Evolutionary conservation across 2,329 filamentous ascomycete genomes (phyloP).

Genomic region (Aspergillus tamarii): DNA sequence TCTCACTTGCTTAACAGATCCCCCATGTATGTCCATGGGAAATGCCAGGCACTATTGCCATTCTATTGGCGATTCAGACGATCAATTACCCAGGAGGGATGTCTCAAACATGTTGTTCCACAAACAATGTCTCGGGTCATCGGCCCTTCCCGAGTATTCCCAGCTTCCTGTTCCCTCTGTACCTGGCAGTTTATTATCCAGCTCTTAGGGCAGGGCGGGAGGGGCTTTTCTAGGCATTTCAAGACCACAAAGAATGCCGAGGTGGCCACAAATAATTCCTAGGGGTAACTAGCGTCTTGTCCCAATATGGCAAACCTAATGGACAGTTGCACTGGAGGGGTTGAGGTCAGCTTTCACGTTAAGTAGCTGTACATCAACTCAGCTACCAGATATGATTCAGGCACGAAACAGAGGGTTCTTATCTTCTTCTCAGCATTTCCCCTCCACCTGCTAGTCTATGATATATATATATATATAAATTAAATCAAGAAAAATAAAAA

Average conservation of each 20-base stretch:
- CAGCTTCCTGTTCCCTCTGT: not conserved
- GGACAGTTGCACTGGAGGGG: not conserved
- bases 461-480: too few relatives aligned
- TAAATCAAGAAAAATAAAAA: too few relatives aligned
- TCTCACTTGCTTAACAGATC: not conserved
- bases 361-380: not conserved
- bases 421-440: not conserved
- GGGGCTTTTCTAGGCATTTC: not conserved
- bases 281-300: not conserved
- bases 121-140: conserved; percentile 1
- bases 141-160: conserved; percentile 7
- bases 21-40: not conserved
- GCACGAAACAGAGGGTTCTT: not conserved
- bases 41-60: not conserved
- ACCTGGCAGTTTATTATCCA: not conserved
- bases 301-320: not conserved
- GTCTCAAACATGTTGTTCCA: not conserved
- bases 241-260: not conserved
- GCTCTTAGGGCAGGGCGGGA: not conserved
- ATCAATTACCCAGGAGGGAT: not conserved
- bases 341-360: not conserved
- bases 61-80: not conserved
- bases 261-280: not conserved
- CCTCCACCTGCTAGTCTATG: not conserved
- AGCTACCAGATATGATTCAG: not conserved